Evolutionary conservation across 73 alveolate genomes (phyloP), one percentile per base, ranked within the genome.

Genomic region (Effrenium voratum): DNA sequence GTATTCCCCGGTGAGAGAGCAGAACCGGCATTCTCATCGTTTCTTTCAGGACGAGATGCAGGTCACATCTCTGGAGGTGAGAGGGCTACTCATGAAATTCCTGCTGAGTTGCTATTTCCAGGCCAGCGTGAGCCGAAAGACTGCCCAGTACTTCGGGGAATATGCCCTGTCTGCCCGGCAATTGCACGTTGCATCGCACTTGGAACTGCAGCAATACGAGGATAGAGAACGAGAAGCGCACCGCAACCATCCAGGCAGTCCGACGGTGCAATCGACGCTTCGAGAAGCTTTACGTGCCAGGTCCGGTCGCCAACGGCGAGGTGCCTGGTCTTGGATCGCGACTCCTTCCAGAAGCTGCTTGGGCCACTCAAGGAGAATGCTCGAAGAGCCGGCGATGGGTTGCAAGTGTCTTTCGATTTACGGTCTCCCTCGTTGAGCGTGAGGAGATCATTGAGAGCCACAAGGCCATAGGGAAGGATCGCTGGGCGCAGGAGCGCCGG

Each of bases 381-480:
- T 22, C 4, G 19, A 6, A 60, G 34, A 60, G 38, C 4, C 76
- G 30, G 30, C 4, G 76, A 60, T 22, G 30, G 30, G 40, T 22
- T 3, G 4, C 15, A 22, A 60, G 8, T 60, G 12, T 40, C 16
- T 19, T 60, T 60, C 30, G 75, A 13, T 16, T 16, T 40, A 10
- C 81, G 5, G 12, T 70, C 0, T 34, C 0, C 28, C 24, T 70
- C 28, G 49, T 43, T 22, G 26, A 5, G 28, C 40, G 40, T 0
- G 36, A 87, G 95, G 95, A 87, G 44, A 77, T 87, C 84, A 87
- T 87, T 34, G 95, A 76, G 40, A 87, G 95, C 84, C 95, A 87
- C 72, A 87, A 44, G 50, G 41, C 85, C 10, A 60, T 70, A 68
- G 63, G 84, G 70, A 70, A 60, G 49, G 95, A 87, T 43, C 83